These are phyloP conservation scores for Neofusicoccum sp. DNA, from an alignment of 2,329 filamentous ascomycete species.

Conservation along the genomic window DNA sequence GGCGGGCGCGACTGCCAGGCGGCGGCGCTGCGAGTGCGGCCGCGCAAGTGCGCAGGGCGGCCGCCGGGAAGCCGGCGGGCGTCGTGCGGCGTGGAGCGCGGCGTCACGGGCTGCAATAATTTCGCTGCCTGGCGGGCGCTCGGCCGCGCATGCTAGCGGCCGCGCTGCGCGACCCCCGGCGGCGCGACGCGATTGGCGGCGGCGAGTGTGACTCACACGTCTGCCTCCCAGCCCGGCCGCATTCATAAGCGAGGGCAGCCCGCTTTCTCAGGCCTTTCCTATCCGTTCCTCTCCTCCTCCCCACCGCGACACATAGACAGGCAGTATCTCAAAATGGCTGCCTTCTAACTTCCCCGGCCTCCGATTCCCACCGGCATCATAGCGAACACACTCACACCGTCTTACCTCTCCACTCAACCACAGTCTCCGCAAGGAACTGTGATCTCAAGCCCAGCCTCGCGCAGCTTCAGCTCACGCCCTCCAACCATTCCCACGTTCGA, in stretches of 20 bases:
- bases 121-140: too few relatives aligned
- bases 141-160: too few relatives aligned
- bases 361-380: not conserved
- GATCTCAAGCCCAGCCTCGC: slow-evolving; percentile 64
- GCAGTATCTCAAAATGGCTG: slow-evolving; percentile 32
- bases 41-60: too few relatives aligned
- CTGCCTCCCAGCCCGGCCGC: not conserved
- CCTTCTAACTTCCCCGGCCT: slow-evolving; percentile 33
- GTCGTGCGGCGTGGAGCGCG: too few relatives aligned
- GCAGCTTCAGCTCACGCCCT: slow-evolving; percentile 56
- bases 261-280: not conserved
- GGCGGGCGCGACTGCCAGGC: too few relatives aligned
- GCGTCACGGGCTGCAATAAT: too few relatives aligned
- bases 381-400: slow-evolving; percentile 26
- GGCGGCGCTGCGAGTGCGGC: too few relatives aligned
- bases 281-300: not conserved
- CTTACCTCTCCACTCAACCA: slow-evolving; percentile 28
- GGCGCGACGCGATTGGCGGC: too few relatives aligned
- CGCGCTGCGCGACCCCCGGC: too few relatives aligned
- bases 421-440: slow-evolving; percentile 47
- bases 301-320: not conserved
- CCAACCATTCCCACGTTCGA: slow-evolving; percentile 64
- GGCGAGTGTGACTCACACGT: not conserved
- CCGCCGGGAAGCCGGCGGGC: too few relatives aligned
- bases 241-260: not conserved